Base-by-base conservation (phyloP, 2,329 filamentous ascomycete genomes). In the Calonectria henricotiae region DNA sequence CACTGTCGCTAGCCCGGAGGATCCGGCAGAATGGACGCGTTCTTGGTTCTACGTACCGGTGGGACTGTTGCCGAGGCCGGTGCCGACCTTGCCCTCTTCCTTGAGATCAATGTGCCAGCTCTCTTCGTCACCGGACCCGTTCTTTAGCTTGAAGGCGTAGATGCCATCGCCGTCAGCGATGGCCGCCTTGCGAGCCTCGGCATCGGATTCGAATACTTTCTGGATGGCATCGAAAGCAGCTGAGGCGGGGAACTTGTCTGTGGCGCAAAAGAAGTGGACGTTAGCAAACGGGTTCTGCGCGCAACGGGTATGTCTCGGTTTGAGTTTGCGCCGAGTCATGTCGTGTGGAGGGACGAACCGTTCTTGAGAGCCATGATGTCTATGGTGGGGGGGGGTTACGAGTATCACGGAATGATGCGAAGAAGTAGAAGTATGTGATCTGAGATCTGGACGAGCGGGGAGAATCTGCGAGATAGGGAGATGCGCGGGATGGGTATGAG, bases 71-170 rank as follows among this genome's bases (percentile, higher is more conserved):
- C 92, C 93, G 30, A 89, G 82, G 67, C 96, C 96, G 80, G 93
- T 92, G 78, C 89, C 93, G 47, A 98, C 95, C 67, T 89, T 89
- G 73, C 96, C 96, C 72, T 92, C 93, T 79, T 97, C 89, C 89
- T 98, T 98, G 72, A 99, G 90, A 83, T 99, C 96, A 77, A 99
- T 94, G 86, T 97, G 90, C 96, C 96, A 99, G 85, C 90, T 93
- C 79, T 94, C 91, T 69, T 91, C 91, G 83, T 95, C 90, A 78
- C 94, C 94, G 27, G 88, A 88, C 69, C 86, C 84, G 89, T 99
- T 99, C 89, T 97, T 98, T 75, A 99, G 87, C 65, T 90, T 94
- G 86, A 99, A 98, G 71, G 92, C 92, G 83, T 97, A 98, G 82
- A 98, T 87, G 71, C 93, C 94, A 79, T 92, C 92, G 80, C 91